Evolutionary conservation across 2,329 filamentous ascomycete species (phyloP).

Genomic region (Pyrenophora tritici-repentis): DNA sequence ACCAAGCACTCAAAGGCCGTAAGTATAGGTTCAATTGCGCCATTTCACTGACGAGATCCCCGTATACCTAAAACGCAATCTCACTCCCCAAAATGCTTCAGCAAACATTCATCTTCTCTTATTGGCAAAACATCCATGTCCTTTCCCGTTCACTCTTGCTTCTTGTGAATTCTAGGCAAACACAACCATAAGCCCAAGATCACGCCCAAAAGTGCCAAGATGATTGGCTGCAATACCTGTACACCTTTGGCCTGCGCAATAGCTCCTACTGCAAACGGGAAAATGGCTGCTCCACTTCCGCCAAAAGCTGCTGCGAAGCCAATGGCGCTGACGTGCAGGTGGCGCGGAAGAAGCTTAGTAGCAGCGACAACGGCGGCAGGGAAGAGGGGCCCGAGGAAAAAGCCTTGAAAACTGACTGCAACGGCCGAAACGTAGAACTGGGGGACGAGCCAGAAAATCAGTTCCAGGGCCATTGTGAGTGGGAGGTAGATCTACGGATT

Average conservation of each 20-base stretch:
- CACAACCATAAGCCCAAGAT: slow-evolving; percentile 59
- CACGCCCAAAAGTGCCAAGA: slow-evolving; percentile 58
- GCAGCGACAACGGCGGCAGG: slow-evolving; percentile 74
- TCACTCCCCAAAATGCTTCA: too few relatives aligned
- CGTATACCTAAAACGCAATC: too few relatives aligned
- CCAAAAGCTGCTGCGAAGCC: slow-evolving; percentile 82
- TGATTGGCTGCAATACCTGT: slow-evolving; percentile 64
- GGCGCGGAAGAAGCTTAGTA: slow-evolving; percentile 73
- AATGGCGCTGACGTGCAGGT: slow-evolving; percentile 78
- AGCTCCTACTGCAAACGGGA: slow-evolving; percentile 68
- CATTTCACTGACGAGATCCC: too few relatives aligned
- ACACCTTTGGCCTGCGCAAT: slow-evolving; percentile 67
- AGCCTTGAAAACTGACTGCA: slow-evolving; percentile 73
- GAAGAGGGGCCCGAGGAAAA: slow-evolving; percentile 81
- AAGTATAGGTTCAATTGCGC: too few relatives aligned
- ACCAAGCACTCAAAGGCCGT: too few relatives aligned
- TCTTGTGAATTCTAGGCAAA: slow-evolving; percentile 54
- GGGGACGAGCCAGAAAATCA: slow-evolving; percentile 82
- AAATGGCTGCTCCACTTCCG: slow-evolving; percentile 71
- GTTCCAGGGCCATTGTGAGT: slow-evolving; percentile 65
- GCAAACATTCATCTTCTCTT: too few relatives aligned
- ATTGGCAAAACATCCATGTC: too few relatives aligned
- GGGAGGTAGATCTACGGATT: slow-evolving; percentile 63
- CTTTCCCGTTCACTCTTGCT: slow-evolving; percentile 36
- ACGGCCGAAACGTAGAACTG: slow-evolving; percentile 74